phyloP scores from a whole-genome alignment of 208 protist species.

The Trypanosoma theileri region DNA sequence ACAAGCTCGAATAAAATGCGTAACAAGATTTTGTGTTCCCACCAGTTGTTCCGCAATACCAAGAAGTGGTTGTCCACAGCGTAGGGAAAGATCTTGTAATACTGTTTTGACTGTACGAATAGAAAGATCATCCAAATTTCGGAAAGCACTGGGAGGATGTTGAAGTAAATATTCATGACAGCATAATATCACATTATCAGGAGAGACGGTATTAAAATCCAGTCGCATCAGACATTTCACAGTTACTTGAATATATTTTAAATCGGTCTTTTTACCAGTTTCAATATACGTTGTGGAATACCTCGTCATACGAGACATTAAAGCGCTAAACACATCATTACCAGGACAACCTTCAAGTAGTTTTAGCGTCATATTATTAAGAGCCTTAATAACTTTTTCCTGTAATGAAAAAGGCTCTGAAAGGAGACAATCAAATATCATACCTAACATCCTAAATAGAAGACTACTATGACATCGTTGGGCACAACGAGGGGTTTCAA shows the following conservation, averaged over 20 bases:
- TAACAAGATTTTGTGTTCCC: slow-evolving; percentile 76
- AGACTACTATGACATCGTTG: slow-evolving; percentile 67
- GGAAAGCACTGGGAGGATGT: slow-evolving; percentile 87
- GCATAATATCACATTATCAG: slow-evolving; percentile 79
- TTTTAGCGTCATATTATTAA: slow-evolving; percentile 81
- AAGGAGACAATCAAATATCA: slow-evolving; percentile 85
- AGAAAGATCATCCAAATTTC: slow-evolving; percentile 78
- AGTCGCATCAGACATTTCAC: slow-evolving; percentile 89
- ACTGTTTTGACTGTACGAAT: slow-evolving; percentile 90
- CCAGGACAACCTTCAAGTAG: slow-evolving; percentile 62
- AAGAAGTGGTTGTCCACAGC: slow-evolving; percentile 51
- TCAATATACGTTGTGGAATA: slow-evolving; percentile 82
- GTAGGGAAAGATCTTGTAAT: slow-evolving; percentile 65
- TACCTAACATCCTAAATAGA: slow-evolving; percentile 66
- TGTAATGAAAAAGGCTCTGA: slow-evolving; percentile 78
- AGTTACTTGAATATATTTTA: slow-evolving; percentile 90
- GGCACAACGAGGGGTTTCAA: slow-evolving; percentile 42
- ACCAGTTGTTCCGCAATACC: slow-evolving; percentile 52
- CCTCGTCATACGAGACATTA: slow-evolving; percentile 76
- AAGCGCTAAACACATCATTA: slow-evolving; percentile 81
- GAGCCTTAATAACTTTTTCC: slow-evolving; percentile 67
- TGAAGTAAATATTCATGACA: slow-evolving; percentile 87
- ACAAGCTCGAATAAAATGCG: slow-evolving; percentile 87
- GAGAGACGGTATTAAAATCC: slow-evolving; percentile 49
- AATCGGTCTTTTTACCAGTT: slow-evolving; percentile 57